These are phyloP conservation scores for Bassia scoparia DNA, from an alignment of 148 eudicot genomes.

Conservation along the genomic window DNA sequence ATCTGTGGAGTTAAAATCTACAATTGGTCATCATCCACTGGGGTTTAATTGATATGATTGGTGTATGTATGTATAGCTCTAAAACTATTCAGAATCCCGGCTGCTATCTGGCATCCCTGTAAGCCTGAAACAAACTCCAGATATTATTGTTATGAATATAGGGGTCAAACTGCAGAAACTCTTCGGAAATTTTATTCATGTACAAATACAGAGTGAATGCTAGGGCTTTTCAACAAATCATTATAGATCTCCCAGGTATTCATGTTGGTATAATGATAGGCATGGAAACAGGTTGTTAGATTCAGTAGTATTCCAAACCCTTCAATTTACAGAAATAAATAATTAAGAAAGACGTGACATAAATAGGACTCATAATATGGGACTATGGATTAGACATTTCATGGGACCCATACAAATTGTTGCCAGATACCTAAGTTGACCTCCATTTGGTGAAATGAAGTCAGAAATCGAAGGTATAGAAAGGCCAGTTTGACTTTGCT, in stretches of 20 bases:
- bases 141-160: neutral
- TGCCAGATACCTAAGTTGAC: too few relatives aligned
- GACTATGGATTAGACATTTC: too few relatives aligned
- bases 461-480: neutral
- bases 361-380: too few relatives aligned
- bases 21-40: neutral
- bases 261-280: too few relatives aligned
- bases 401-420: too few relatives aligned
- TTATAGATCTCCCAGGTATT: too few relatives aligned
- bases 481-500: neutral
- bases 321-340: too few relatives aligned
- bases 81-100: neutral
- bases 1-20: neutral
- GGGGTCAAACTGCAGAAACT: neutral
- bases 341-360: too few relatives aligned
- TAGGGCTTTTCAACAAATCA: too few relatives aligned
- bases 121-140: constrained; percentile 1
- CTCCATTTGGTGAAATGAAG: neutral
- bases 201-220: neutral
- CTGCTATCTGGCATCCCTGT: neutral
- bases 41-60: neutral
- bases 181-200: neutral
- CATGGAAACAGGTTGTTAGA: too few relatives aligned
- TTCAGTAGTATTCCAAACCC: too few relatives aligned
- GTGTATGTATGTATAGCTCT: neutral